Conservation (phyloP, 2,329 filamentous ascomycete genomes). For the Truncatella angustata region DNA sequence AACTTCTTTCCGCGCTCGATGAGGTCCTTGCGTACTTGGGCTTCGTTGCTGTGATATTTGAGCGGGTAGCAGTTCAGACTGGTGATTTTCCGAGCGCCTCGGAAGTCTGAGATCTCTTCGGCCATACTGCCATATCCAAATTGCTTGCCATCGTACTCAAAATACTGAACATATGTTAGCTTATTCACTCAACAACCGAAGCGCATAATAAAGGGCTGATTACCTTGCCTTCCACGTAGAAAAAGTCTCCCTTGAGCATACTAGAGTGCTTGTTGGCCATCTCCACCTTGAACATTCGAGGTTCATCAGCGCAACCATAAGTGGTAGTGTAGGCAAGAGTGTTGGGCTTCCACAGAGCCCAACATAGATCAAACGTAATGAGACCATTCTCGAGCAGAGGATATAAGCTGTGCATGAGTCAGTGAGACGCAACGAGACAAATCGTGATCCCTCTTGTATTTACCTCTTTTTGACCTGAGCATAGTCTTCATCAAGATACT, state of each 20-base stretch:
- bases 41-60: slow-evolving; percentile 73
- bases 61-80: slow-evolving; percentile 75
- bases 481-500: slow-evolving; percentile 81
- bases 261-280: slow-evolving; percentile 67
- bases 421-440: neutral
- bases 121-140: slow-evolving; percentile 74
- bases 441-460: neutral
- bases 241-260: slow-evolving; percentile 72
- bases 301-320: slow-evolving; percentile 74
- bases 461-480: slow-evolving; percentile 67
- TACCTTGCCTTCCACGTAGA: slow-evolving; percentile 68
- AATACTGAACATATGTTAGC: slow-evolving; percentile 48
- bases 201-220: neutral
- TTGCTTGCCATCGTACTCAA: slow-evolving; percentile 85
- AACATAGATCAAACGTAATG: slow-evolving; percentile 85
- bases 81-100: slow-evolving; percentile 79
- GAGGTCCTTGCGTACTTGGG: slow-evolving; percentile 61
- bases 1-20: slow-evolving; percentile 84
- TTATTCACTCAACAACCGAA: neutral
- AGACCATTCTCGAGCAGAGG: slow-evolving; percentile 78
- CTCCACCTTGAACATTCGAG: slow-evolving; percentile 80
- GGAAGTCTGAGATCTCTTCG: slow-evolving; percentile 71
- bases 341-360: slow-evolving; percentile 87
- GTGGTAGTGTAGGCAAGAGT: slow-evolving; percentile 76
- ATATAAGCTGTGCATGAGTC: slow-evolving; percentile 56